Base-by-base conservation (phyloP, 1,284 basidiomycete genomes). In the Vanrija sp. region DNA sequence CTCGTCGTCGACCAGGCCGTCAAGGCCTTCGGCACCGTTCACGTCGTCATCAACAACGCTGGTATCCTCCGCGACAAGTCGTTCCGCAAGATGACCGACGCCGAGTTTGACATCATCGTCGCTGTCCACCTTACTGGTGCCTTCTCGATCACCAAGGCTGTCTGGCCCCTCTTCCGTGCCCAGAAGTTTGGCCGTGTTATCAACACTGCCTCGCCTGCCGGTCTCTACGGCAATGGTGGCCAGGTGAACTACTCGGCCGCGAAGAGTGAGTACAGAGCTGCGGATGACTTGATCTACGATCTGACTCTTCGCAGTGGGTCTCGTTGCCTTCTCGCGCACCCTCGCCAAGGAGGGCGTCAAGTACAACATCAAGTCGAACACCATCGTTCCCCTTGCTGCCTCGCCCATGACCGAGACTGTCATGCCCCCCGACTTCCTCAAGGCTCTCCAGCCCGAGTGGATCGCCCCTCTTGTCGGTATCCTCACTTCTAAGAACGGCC, bases 391-490 rank as follows among this genome's bases (percentile, higher is more conserved):
- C 6, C 87, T 92, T 65, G 93, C 93, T 26, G 93, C 93, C 0
- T 94, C 91, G 6, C 85, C 86, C 28, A 95, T 97, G 90, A 94
- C 91, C 3, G 91, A 87, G 67, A 95, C 92, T 0, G 81, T 97
- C 70, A 92, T 98, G 89, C 92, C 95, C 15, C 89, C 90, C n/a
- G 95, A 98, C 62, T 88, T 98, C 83, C 85, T 99, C 60, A 88
- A 86, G 49, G 87, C 91, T 67, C 79, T 98, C 52, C 91, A 90
- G 83, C 96, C 96, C 38, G 90, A 92, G 71, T 92, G 88, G 64
- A 88, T 99, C 46, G 93, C 92, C 1, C 94, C 96, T 3, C 86
- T 98, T 59, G 91, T 97, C 46, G 86, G 83, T 25, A 88, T 77
- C 29, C 70, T 81, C 23, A 75, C 72, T 25, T 71, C 74, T n/a